phyloP scores from a whole-genome alignment of 179 eudicot genomes.

The Silene noctiflora region DNA sequence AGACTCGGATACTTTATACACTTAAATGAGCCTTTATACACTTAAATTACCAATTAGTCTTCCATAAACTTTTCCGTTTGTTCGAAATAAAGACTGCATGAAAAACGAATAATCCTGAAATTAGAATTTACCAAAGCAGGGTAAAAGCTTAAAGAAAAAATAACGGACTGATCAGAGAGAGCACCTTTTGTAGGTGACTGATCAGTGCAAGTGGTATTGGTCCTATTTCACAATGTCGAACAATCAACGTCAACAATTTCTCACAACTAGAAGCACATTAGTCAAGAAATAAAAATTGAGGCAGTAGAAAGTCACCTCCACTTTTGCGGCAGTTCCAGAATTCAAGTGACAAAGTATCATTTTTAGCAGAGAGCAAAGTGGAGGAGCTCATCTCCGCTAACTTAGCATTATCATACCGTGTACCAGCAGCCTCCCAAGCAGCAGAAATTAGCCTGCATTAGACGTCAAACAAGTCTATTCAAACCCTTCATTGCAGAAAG shows the following conservation, averaged over 20 bases:
- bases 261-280: conserved; percentile 6
- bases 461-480: background rate
- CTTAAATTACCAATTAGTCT: conserved; percentile 53
- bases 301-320: conserved; percentile 47
- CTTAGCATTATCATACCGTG: conserved; percentile 61
- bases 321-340: conserved; percentile 66
- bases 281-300: background rate
- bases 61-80: conserved; percentile 56
- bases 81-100: conserved; percentile 53
- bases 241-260: conserved; percentile 10
- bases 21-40: background rate
- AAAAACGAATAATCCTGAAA: conserved; percentile 10
- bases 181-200: conserved; percentile 58
- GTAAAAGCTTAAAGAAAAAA: background rate
- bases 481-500: background rate
- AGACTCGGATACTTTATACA: background rate
- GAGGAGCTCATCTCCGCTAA: conserved; percentile 51
- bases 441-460: conserved; percentile 56
- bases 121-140: conserved; percentile 9
- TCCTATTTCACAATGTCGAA: conserved; percentile 39
- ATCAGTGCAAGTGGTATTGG: conserved; percentile 48
- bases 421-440: conserved; percentile 79
- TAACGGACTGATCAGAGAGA: conserved; percentile 10
- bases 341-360: conserved; percentile 39
- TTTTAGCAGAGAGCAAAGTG: conserved; percentile 39